Percentiles rank a stretch among this genome's conserved stretches.
phyloP scores from a whole-genome alignment of 2,329 filamentous ascomycete genomes.

The Pseudopithomyces chartarum region DNA sequence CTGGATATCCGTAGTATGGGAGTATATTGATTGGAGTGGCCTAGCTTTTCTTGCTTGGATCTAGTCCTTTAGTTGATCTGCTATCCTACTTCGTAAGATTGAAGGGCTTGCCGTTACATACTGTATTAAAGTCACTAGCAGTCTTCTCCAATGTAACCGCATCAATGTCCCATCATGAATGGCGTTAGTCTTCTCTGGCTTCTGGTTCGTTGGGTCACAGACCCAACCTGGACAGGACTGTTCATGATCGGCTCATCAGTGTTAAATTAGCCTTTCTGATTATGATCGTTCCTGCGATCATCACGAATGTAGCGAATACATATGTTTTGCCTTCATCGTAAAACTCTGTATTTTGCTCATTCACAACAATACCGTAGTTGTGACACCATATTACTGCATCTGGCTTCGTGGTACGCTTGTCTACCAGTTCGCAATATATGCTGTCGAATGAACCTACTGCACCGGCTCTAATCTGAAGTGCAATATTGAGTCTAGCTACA shows the following conservation, averaged over 20 bases:
- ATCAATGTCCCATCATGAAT: slow-evolving; percentile 48
- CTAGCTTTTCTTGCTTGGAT: slow-evolving; percentile 49
- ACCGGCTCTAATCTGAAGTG: slow-evolving; percentile 48
- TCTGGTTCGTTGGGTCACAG: slow-evolving; percentile 50
- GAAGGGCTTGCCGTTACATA: slow-evolving; percentile 48
- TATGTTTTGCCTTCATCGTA: slow-evolving; percentile 46
- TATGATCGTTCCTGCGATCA: slow-evolving; percentile 50
- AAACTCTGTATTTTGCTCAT: slow-evolving; percentile 47
- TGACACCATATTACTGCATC: slow-evolving; percentile 49
- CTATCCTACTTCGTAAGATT: slow-evolving; percentile 50
- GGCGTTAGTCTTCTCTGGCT: slow-evolving; percentile 47
- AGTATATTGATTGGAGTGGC: slow-evolving; percentile 45
- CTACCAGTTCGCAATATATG: slow-evolving; percentile 51
- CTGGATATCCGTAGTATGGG: slow-evolving; percentile 47
- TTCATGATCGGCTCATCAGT: slow-evolving; percentile 49
- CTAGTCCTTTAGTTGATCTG: slow-evolving; percentile 46
- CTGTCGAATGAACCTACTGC: slow-evolving; percentile 49
- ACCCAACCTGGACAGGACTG: slow-evolving; percentile 51
- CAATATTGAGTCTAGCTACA: slow-evolving; percentile 48
- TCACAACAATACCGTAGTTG: slow-evolving; percentile 53
- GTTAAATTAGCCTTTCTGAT: slow-evolving; percentile 49
- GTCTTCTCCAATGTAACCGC: slow-evolving; percentile 45
- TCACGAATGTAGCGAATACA: slow-evolving; percentile 52
- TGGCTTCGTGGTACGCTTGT: slow-evolving; percentile 48
- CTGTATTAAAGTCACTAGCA: slow-evolving; percentile 47